Evolutionary conservation across 106 monocot genomes (phyloP).

Genomic region (Triglochin maritima): DNA sequence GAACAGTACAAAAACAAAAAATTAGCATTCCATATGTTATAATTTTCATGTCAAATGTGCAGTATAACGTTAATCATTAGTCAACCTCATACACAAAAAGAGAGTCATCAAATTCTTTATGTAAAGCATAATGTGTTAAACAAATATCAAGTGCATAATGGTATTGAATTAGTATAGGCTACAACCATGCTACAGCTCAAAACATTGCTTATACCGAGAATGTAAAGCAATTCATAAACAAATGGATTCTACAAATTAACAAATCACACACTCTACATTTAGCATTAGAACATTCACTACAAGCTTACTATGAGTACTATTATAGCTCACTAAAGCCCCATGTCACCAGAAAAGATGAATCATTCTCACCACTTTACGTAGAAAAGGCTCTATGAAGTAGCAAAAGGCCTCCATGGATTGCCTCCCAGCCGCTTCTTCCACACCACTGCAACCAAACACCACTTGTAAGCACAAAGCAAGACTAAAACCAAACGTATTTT

Average conservation of each 20-base stretch:
- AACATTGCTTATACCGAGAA: too few species aligned
- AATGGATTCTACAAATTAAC: too few species aligned
- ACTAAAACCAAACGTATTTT: not conserved
- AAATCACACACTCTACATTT: too few species aligned
- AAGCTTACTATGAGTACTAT: not conserved
- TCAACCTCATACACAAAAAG: not conserved
- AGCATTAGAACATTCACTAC: not conserved
- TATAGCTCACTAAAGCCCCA: not conserved
- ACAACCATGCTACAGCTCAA: too few species aligned
- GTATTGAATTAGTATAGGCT: too few species aligned
- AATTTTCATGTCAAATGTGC: not conserved
- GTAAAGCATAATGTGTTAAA: too few species aligned
- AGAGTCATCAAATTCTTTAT: not conserved
- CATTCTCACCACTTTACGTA: slow-evolving; percentile 13
- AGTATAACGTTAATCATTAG: not conserved
- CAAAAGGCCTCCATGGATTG: not conserved
- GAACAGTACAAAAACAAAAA: not conserved
- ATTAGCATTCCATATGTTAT: not conserved
- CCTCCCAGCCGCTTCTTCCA: not conserved
- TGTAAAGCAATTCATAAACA: too few species aligned
- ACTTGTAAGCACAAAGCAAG: not conserved
- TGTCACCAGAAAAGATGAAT: not conserved
- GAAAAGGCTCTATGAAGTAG: slow-evolving; percentile 7
- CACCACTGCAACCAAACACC: not conserved
- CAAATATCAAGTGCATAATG: too few species aligned